Evolutionary conservation across 2,329 filamentous ascomycete genomes (phyloP), one percentile per base, ranked within the genome.

Genomic region (Xylariaceae sp.): DNA sequence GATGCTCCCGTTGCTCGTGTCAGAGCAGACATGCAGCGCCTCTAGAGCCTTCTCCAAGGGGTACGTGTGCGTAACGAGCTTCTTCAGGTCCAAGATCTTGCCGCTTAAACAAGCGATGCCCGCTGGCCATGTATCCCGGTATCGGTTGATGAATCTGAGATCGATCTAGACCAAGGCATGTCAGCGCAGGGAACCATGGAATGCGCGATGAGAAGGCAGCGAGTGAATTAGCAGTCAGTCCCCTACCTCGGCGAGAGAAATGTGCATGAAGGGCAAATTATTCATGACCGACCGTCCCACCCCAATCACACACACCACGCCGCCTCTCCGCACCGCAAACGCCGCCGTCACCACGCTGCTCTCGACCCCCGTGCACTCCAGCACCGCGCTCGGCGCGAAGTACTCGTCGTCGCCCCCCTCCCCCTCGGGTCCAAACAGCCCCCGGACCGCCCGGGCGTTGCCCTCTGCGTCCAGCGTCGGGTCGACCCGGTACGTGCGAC

Each of bases 121-220:
- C 0, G 74, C 69, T 0, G 81, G 80, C 81, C 81, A 85, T 0
- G 80, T 83, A 52, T 85, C 79, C 24, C 72, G 68, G 55, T 85
- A 85, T 4, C 81, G 69, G 58, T 86, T 84, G 56, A 84, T 84
- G 61, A 85, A 85, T 18, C 73, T 74, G n/a, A 85, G 63, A 51
- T 83, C 71, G 44, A 85, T 81, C 74, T 78, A 30, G 3, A 19
- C 9, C 12, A 35, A 2, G 16, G 19, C 12, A 15, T 8, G 34
- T 35, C 22, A 35, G 34, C 4, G 41, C 22, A 11, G 22, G 6
- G 11, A 11, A 26, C 22, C n/a, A n/a, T n/a, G n/a, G n/a, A n/a
- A n/a, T n/a, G n/a, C n/a, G n/a, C n/a, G n/a, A n/a, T n/a, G n/a
- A n/a, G n/a, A n/a, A n/a, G n/a, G n/a, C n/a, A n/a, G n/a, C n/a